Conservation (phyloP, 805 yeast species). For the Grigorovia transvaalensis region DNA sequence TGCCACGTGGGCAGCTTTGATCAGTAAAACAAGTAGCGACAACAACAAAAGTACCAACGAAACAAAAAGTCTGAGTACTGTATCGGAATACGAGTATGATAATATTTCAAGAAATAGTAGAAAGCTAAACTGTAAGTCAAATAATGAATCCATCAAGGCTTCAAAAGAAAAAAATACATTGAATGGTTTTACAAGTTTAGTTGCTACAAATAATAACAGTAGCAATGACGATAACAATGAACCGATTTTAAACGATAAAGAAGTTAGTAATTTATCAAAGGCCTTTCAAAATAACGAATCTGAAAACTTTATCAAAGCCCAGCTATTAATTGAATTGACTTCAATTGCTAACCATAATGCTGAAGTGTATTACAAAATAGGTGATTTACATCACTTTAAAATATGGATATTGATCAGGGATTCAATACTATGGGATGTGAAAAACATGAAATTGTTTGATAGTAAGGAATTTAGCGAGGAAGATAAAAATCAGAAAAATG, state of each 20-base stretch:
- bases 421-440: conserved; percentile 26
- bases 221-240: neutral
- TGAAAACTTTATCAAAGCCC: conserved; percentile 10
- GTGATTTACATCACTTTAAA: conserved; percentile 24
- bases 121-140: no score
- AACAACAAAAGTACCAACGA: conserved; percentile 2
- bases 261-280: conserved; percentile 7
- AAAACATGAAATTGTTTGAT: conserved; percentile 7
- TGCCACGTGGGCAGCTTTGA: conserved; percentile 26
- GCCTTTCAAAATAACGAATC: conserved; percentile 1
- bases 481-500: neutral
- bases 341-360: conserved; percentile 27
- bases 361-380: conserved; percentile 21
- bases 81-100: neutral
- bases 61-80: neutral
- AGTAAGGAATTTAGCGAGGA: neutral
- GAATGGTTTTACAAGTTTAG: neutral
- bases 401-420: conserved; percentile 27
- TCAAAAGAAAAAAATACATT: neutral
- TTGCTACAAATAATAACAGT: neutral
- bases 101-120: neutral
- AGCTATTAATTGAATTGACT: conserved; percentile 19
- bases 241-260: neutral
- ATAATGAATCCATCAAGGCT: neutral
- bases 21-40: conserved; percentile 11